A percentile compares a stretch with the other conserved stretches of the same genome.
Conservation (phyloP, 257 asterid genomes). For the Rehmannia glutinosa region DNA sequence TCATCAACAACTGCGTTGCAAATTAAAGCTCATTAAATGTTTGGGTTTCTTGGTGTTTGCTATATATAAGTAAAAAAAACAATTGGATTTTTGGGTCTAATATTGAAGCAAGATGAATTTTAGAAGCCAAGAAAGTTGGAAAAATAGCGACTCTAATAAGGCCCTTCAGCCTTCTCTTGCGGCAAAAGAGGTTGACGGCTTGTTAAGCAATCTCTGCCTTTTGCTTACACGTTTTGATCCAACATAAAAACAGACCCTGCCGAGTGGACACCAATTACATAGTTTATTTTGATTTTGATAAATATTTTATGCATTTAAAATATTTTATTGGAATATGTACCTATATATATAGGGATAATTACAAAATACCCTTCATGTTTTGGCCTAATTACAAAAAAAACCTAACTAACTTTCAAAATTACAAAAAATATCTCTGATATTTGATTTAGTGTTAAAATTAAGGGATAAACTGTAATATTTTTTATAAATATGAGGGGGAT, state of each 20-base stretch:
- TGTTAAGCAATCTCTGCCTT: slow-evolving; percentile 25
- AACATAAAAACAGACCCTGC: not conserved
- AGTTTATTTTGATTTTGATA: too few relatives aligned
- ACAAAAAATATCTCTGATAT: too few relatives aligned
- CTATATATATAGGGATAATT: too few relatives aligned
- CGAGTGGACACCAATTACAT: not conserved
- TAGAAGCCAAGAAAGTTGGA: slow-evolving; percentile 27
- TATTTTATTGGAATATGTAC: too few relatives aligned
- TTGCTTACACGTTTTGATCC: slow-evolving; percentile 39
- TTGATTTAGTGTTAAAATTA: too few relatives aligned
- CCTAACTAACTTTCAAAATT: too few relatives aligned
- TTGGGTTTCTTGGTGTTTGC: not conserved
- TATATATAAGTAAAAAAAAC: not conserved
- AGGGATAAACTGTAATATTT: too few relatives aligned
- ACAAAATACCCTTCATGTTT: too few relatives aligned
- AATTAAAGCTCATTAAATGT: not conserved
- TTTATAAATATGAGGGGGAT: too few relatives aligned
- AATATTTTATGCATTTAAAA: too few relatives aligned
- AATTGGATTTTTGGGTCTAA: not conserved
- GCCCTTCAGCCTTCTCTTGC: not conserved
- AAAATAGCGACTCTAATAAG: not conserved
- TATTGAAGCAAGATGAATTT: slow-evolving; percentile 17
- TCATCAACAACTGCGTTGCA: not conserved
- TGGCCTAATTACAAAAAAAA: too few relatives aligned
- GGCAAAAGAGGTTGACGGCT: slow-evolving; percentile 9